Evolutionary conservation across 208 protist species (phyloP).

Genomic region (Wallacemonas sp.): DNA sequence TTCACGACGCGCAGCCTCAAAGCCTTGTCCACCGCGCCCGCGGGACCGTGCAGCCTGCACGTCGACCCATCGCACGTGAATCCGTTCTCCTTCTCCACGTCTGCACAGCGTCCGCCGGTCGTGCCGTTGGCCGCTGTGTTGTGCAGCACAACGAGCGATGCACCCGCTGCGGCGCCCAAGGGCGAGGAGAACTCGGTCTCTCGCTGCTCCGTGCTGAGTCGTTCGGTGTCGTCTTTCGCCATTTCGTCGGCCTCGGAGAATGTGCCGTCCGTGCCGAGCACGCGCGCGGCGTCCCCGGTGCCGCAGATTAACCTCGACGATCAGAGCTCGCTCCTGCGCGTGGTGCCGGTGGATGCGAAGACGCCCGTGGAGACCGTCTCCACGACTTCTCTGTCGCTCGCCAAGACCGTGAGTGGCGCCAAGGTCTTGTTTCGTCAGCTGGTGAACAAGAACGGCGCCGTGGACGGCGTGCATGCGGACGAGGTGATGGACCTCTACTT

Average conservation of each 20-base stretch:
- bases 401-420: not conserved
- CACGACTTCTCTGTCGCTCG: not conserved
- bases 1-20: slow-evolving; percentile 6
- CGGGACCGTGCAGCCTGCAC: not conserved
- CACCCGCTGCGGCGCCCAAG: too few relatives aligned
- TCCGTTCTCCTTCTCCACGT: slow-evolving; percentile 3
- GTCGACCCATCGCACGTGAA: not conserved
- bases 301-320: not conserved
- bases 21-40: not conserved
- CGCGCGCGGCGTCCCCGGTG: not conserved
- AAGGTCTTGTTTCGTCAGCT: slow-evolving; percentile 6
- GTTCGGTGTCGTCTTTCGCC: slow-evolving; percentile 9
- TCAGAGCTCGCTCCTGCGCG: not conserved
- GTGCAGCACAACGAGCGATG: too few relatives aligned
- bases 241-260: slow-evolving; percentile 6
- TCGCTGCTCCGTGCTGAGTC: not conserved
- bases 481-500: slow-evolving; percentile 39
- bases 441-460: slow-evolving; percentile 8
- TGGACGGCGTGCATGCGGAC: slow-evolving; percentile 26
- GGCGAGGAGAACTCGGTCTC: not conserved
- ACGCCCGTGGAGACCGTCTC: not conserved
- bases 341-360: not conserved
- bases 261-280: not conserved
- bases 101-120: not conserved
- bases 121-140: too few relatives aligned